These are phyloP conservation scores for Wickerhamomyces sydowiorum DNA, from an alignment of 805 yeast species.

Conservation along the genomic window DNA sequence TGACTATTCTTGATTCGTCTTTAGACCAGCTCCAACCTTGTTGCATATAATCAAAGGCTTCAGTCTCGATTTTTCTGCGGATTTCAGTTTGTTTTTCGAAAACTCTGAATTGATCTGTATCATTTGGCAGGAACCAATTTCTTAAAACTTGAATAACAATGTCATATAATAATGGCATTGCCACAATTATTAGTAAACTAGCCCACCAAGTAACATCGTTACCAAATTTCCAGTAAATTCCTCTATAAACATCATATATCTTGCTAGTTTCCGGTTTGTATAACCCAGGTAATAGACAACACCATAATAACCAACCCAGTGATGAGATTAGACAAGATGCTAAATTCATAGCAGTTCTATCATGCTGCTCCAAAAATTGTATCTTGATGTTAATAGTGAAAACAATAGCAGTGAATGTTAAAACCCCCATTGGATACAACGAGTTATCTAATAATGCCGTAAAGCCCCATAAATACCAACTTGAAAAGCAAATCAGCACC, in stretches of 20 bases:
- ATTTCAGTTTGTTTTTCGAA: conserved; percentile 67
- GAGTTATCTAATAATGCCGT: conserved; percentile 66
- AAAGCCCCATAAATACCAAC: conserved; percentile 67
- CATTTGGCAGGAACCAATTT: conserved; percentile 55
- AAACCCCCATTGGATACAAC: conserved; percentile 75
- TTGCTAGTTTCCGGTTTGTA: conserved; percentile 46
- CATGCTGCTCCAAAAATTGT: conserved; percentile 75
- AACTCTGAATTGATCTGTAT: conserved; percentile 72
- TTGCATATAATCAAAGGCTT: conserved; percentile 63
- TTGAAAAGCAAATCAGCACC: conserved; percentile 60
- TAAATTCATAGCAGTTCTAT: conserved; percentile 62
- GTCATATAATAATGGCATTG: conserved; percentile 64
- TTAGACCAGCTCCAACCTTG: conserved; percentile 73
- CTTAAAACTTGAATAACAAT: conserved; percentile 53
- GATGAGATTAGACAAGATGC: conserved; percentile 65
- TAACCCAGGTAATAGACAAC: conserved; percentile 66
- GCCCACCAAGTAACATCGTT: conserved; percentile 86
- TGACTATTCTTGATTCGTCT: conserved; percentile 31
- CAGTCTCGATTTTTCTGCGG: conserved; percentile 65
- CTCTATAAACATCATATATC: conserved; percentile 68
- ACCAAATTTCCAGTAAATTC: conserved; percentile 70
- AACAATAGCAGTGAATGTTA: conserved; percentile 67
- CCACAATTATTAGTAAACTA: conserved; percentile 47
- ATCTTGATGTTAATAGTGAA: conserved; percentile 72
- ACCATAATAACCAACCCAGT: conserved; percentile 86